Evolutionary conservation across 78 protist species (phyloP), one percentile per base, ranked within the genome.

Genomic region (Pigoraptor vietnamica): DNA sequence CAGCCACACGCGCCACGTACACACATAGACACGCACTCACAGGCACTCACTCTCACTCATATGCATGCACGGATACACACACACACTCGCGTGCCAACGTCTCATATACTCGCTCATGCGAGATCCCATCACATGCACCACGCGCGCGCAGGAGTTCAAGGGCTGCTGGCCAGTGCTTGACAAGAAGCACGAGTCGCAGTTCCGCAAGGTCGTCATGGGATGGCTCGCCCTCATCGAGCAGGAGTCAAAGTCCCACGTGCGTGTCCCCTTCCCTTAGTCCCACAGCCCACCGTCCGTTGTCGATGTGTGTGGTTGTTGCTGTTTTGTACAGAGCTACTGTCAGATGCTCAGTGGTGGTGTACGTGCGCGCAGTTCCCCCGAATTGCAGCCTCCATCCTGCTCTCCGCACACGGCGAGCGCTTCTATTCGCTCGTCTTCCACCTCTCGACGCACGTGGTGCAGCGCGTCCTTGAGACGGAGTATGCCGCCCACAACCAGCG

Each of bases 171-270:
- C 84, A 1, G n/a, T 79, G 23, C 21, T 14, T 19, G 84, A 79
- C 84, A 79, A 79, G 84, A 14, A 79, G 84, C 84, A 79, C 1
- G 84, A 79, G 84, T 25, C 21, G 32, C 34, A 79, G 34, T 79
- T 79, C 84, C 84, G 84, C 84, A 79, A 79, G 84, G 84, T 25
- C 84, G 84, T 79, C 84, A 79, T 79, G 84, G 84, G 34, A 1
- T 79, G 84, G 84, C 84, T 79, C n/a, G 32, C 84, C 9, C 84
- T 14, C 84, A 79, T 79, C n/a, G 84, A 79, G 10, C 34, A 79
- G 84, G 84, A 48, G 67, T 48, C 67, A 48, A 48, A 48, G 67
- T 48, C 67, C 29, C 67, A 48, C 14, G 67, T 48, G 67, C 6
- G 67, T 48, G 67, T 21, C 14, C 14, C 67, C 14, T 14, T 48